Conservation (phyloP, 805 yeast genomes). For the Ascoidea rubescens region DNA sequence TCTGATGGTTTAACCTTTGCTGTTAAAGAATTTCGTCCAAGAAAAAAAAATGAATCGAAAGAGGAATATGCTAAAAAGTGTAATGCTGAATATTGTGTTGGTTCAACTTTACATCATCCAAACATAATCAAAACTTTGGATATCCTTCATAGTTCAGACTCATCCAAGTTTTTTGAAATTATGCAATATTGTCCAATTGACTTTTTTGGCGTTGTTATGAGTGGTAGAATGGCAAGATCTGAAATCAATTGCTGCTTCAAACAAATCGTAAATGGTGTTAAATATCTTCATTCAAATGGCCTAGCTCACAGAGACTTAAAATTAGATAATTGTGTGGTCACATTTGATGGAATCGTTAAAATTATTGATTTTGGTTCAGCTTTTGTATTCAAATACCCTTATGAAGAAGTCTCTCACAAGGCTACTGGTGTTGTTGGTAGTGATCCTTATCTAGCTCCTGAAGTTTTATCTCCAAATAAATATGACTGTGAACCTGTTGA, state of each 20-base stretch:
- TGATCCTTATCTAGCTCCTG: constrained; percentile 82
- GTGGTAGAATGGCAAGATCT: constrained; percentile 67
- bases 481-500: constrained; percentile 74
- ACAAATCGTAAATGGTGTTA: constrained; percentile 61
- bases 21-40: constrained; percentile 68
- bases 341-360: constrained; percentile 58
- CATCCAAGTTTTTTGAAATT: constrained; percentile 61
- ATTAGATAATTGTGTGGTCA: constrained; percentile 72
- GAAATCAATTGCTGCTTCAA: constrained; percentile 74
- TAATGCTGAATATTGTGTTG: constrained; percentile 81
- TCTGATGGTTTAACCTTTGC: constrained; percentile 65
- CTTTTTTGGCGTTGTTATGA: constrained; percentile 79
- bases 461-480: constrained; percentile 38
- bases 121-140: constrained; percentile 70
- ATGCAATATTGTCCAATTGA: constrained; percentile 83
- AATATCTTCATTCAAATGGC: constrained; percentile 63
- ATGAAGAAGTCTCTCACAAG: constrained; percentile 39
- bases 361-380: constrained; percentile 79
- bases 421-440: constrained; percentile 75
- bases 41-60: constrained; percentile 53
- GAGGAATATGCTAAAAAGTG: constrained; percentile 78
- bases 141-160: constrained; percentile 44
- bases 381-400: constrained; percentile 69
- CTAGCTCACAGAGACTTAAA: constrained; percentile 75
- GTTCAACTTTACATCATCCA: constrained; percentile 71